Base-by-base conservation (phyloP, 2,329 filamentous ascomycete genomes). In the Cercospora berteroae region DNA sequence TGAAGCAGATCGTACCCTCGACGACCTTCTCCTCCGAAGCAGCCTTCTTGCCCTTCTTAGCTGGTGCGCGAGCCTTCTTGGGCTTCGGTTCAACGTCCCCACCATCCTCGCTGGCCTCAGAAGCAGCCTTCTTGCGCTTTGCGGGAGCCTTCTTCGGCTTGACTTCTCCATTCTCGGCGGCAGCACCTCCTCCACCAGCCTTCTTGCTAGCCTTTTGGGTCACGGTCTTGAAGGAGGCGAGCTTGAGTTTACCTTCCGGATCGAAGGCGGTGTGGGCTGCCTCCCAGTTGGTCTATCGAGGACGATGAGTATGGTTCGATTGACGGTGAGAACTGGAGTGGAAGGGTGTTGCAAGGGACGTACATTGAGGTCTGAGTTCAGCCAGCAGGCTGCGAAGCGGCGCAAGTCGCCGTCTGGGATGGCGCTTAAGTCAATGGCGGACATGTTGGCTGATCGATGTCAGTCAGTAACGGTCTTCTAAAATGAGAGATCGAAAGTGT, bases 321-420 rank as follows among this genome's bases (percentile, higher is more conserved):
- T 16, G 33, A 25, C 13, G 48, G 58, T 12, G 62, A 27, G 33
- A 16, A 52, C 25, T 33, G 23, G 8, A 3, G 16, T 25, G n/a
- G 31, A 13, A 25, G 25, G 60, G 10, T 16, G n/a, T n/a, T 31
- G 25, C n/a, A 33, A 13, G 36, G 10, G 6, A 57, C 55, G 27
- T 56, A 64, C 61, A 3, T 42, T 36, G 16, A 58, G 44, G 12
- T 57, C 48, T n/a, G 39, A 63, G 52, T 42, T 60, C 8, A 72
- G 64, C 67, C 67, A 72, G 59, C 69, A 71, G 12, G 60, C 48
- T 52, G 70, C 69, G 64, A 71, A 71, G 66, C 70, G 70, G 44
- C 64, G 65, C 29, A 71, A 63, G 60, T 72, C 70, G 48, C 16
- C 39, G 0, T 69, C 69, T 12, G 59, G 5, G 52, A 57, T 50